Base-by-base conservation (phyloP, 1,139 yeast genomes). In the Blastobotrys malaysiensis region DNA sequence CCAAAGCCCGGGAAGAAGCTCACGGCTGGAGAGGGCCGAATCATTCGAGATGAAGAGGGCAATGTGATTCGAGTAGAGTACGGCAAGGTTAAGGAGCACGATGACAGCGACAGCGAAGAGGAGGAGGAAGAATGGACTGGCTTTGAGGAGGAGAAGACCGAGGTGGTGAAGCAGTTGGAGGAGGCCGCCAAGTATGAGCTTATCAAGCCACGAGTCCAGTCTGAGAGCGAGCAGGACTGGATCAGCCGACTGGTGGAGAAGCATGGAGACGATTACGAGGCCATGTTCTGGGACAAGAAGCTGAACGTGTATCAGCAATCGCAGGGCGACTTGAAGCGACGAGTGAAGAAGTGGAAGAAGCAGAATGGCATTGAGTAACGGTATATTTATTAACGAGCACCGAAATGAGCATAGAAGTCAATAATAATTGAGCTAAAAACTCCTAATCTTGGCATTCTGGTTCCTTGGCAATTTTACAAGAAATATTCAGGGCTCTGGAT, bases 221-320 rank as follows among this genome's bases (percentile, higher is more conserved):
- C 90, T 54, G 84, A 79, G 48, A 76, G 96, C 63, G 98, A 93
- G 70, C 73, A 70, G 50, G 86, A 79, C 44, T 89, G 97, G 96
- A 71, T 89, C 48, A 72, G 71, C 52, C 71, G 72, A 21, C 75
- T 93, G 51, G 78, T 84, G 57, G 81, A 80, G 27, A 89, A 88
- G 70, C 83, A 93, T 67, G 97, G 97, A 18, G 95, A 90, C 59
- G 86, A 93, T 69, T 90, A 83, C 68, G 85, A 81, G 52, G 87
- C 83, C 64, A 93, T 95, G 98, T 86, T 83, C 68, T 86, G 96
- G 87, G 99, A 93, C 69, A 82, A 80, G 73, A 87, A 86, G 69
- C 76, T 91, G 59, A 93, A 93, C 68, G 79, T 86, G 2, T 81
- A 80, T 71, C 97, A 90, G 72, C 91, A 88, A 67, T 78, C 88